Evolutionary conservation across 2,329 filamentous ascomycete species (phyloP).

Genomic region (Zopfia rhizophila): DNA sequence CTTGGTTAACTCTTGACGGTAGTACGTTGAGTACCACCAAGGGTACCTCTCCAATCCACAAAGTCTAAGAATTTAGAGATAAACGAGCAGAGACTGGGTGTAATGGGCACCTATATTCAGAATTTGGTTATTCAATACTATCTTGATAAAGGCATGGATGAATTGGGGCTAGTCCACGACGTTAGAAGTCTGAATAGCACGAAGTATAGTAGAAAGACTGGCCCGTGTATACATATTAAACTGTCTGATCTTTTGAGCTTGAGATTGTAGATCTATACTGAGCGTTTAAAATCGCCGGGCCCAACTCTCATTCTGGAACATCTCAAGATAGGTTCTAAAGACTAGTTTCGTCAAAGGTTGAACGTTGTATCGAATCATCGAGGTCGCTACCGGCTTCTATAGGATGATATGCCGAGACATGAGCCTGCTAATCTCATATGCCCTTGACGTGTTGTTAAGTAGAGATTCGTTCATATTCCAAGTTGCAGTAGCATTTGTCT

Average conservation of each 20-base stretch:
- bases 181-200: conserved; percentile 2
- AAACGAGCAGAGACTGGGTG: conserved; percentile 21
- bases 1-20: not conserved
- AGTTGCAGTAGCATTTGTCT: conserved; percentile 20
- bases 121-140: conserved; percentile 11
- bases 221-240: conserved; percentile 25
- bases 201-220: conserved; percentile 22
- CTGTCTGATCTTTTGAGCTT: conserved; percentile 34
- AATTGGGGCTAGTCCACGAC: conserved; percentile 12
- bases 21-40: not conserved
- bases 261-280: conserved; percentile 4
- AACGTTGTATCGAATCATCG: conserved; percentile 53
- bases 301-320: conserved; percentile 24
- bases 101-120: conserved; percentile 20
- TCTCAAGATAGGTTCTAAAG: conserved; percentile 20
- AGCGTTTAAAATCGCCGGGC: not conserved
- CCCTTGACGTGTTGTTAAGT: conserved; percentile 22
- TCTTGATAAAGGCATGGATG: conserved; percentile 8
- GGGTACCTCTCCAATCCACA: not conserved
- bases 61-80: conserved; percentile 21
- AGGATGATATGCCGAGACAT: conserved; percentile 39
- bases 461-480: conserved; percentile 34
- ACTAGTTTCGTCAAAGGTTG: conserved; percentile 19
- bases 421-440: conserved; percentile 42
- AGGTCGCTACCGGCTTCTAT: conserved; percentile 10